Percentiles rank a stretch among this genome's conserved stretches.
Evolutionary conservation across 768 basidiomycete species (phyloP).

Genomic region (Tylopilus plumbeoviolaceoides): DNA sequence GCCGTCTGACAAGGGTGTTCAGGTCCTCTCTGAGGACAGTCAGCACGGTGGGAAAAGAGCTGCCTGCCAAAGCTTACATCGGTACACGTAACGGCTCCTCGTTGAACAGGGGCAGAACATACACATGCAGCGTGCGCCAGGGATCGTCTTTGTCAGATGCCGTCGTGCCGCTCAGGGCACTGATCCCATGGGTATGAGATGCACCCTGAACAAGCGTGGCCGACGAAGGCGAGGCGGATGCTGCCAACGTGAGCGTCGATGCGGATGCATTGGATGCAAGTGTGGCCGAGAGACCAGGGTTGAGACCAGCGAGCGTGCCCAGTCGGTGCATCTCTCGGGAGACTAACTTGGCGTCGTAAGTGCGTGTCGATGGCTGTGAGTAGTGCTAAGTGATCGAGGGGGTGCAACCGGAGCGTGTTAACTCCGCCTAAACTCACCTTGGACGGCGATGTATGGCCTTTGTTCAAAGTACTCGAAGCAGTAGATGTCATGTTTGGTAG

Average conservation of each 20-base stretch:
- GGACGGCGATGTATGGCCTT: slow-evolving; percentile 31
- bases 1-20: slow-evolving; percentile 74
- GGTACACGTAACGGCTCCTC: slow-evolving; percentile 81
- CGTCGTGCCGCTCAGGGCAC: slow-evolving; percentile 16
- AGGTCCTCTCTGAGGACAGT: slow-evolving; percentile 68
- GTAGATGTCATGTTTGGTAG: slow-evolving; percentile 25
- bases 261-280: slow-evolving; percentile 45
- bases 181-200: slow-evolving; percentile 31
- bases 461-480: slow-evolving; percentile 23
- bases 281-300: slow-evolving; percentile 38
- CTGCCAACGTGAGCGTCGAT: slow-evolving; percentile 40
- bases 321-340: slow-evolving; percentile 84
- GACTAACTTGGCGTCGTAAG: slow-evolving; percentile 77
- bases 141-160: slow-evolving; percentile 56
- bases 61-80: slow-evolving; percentile 49
- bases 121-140: slow-evolving; percentile 81
- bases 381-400: slow-evolving; percentile 8
- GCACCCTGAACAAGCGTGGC: slow-evolving; percentile 27
- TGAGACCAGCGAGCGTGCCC: slow-evolving; percentile 55
- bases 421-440: slow-evolving; percentile 30
- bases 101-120: slow-evolving; percentile 89
- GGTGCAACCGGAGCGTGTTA: slow-evolving; percentile 4
- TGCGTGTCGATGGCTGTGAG: slow-evolving; percentile 56
- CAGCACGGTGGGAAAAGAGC: not conserved
- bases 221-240: slow-evolving; percentile 37